Evolutionary conservation across 192 early-diverging fungal species (phyloP), one percentile per base, ranked within the genome.

Genomic region (Globomyces pollinis-pini): DNA sequence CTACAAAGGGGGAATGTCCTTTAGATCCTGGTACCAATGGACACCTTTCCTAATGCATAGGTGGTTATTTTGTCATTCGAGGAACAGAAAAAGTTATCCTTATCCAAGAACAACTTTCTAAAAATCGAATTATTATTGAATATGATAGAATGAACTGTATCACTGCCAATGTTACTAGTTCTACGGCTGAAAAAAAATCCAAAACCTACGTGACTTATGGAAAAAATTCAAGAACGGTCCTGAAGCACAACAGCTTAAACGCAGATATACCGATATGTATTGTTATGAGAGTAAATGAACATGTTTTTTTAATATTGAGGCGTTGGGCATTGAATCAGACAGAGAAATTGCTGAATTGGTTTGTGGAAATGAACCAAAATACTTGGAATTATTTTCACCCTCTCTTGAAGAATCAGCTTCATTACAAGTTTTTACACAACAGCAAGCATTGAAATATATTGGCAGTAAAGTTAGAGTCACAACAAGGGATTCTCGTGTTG

Each of bases 61-160:
- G n/a, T 36, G 95, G 95, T 28, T 98, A 98, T 68, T 98, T 98
- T 80, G 81, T 98, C 33, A 89, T 96, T 59, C 86, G 91, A 24
- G 95, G 95, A 21, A 87, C 86, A 0, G 95, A 98, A 66, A 98
- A 96, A 74, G 92, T 98, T 2, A 93, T 96, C 76, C 64, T 98
- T 43, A 92, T 98, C 32, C 95, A 98, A 70, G 95, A 98, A 78
- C 95, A 98, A 62, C 78, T 98, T 70, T 93, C 91, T 20, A 98
- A 98, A 66, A 98, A 98, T 75, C 82, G 95, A 69, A 98, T 98
- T 59, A 92, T 98, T 66, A 88, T 96, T 15, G 90, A 95, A 49
- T 74, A 73, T 3, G 93, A 96, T 66, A 75, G 83, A 23, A 91
- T 83, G 60, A 89, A 87, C 2, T 69, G 73, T 44, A 88, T 96